Base-by-base conservation (phyloP, 2,329 filamentous ascomycete genomes). In the Dendryphion nanum region DNA sequence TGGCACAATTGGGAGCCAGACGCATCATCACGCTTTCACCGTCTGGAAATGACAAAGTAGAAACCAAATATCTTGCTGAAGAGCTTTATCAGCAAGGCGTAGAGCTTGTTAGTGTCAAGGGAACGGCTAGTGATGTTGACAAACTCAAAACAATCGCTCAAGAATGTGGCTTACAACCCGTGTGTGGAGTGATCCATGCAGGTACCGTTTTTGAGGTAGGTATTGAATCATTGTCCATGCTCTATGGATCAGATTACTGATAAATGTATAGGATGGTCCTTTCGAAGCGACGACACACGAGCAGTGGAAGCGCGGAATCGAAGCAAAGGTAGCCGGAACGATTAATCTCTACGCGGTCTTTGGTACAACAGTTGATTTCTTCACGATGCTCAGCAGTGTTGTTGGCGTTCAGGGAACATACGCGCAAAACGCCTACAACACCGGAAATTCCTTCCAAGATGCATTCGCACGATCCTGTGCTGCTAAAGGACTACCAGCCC, bases 401-500 rank as follows among this genome's bases (percentile, higher is more conserved):
- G 45, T 47, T 6, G 48, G 38, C 7, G 44, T 53, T 20, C 26
- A 48, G 20, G 59, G 59, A 3, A 54, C 53, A 18, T 40, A 38
- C 30, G 65, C 64, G 1, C 74, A 78, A 42, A 48, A 61, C 6
- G 69, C 64, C 38, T 77, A 77, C 39, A 51, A 57, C 0, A 70
- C 73, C 1, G 72, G 68, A 3, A 75, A 75, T 43, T 49, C 48
- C 2, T 63, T 61, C 41, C 53, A 59, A 10, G 51, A 62, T 30
- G 51, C 45, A 15, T 54, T 60, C 17, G 47, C 53, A 2, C 51
- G 52, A 30, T 47, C 53, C 17, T 45, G 49, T 3, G 39, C 40
- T 10, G n/a, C 39, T 1, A 42, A 41, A 14, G 53, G 55, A 12
- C 38, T 57, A 13, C 38, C 42, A 2, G 47, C 45, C 4, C 38